Evolutionary conservation across 2,329 filamentous ascomycete genomes (phyloP).

Genomic region (Myriosclerotinia duriaeana): DNA sequence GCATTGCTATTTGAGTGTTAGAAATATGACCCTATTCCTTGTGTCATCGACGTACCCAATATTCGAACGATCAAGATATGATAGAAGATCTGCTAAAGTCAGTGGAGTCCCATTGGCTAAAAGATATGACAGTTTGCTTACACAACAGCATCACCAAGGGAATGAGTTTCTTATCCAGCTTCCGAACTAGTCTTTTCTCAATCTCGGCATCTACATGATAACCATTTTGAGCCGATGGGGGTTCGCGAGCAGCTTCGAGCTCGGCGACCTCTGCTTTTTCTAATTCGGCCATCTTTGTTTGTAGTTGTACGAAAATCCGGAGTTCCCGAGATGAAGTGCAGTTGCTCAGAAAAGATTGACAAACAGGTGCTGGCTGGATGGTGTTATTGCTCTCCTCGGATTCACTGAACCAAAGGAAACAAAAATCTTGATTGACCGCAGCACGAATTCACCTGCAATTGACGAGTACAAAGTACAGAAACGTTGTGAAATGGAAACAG

Average conservation of each 20-base stretch:
- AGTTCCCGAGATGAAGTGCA: not conserved
- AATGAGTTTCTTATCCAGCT: conserved; percentile 60
- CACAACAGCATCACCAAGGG: conserved; percentile 32
- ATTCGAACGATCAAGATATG: conserved; percentile 52
- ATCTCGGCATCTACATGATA: conserved; percentile 18
- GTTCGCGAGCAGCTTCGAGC: conserved; percentile 8
- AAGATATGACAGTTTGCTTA: not conserved
- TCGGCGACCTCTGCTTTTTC: conserved; percentile 4
- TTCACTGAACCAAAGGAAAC: not conserved
- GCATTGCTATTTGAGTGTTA: conserved; percentile 47
- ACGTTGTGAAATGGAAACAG: not conserved
- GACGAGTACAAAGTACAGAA: not conserved
- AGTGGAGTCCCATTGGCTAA: not conserved
- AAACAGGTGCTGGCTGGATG: too few relatives aligned
- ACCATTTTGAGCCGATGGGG: conserved; percentile 10
- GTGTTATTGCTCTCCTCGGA: not conserved
- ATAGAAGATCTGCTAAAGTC: conserved; percentile 44
- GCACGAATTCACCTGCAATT: conserved; percentile 25
- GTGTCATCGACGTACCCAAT: conserved; percentile 43
- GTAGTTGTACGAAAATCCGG: not conserved
- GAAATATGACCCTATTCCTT: not conserved
- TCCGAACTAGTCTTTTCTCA: conserved; percentile 54
- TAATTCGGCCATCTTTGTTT: not conserved
- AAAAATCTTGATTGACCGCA: not conserved
- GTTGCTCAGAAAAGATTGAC: too few relatives aligned